These are phyloP conservation scores for Glomus cerebriforme DNA, from an alignment of 192 early-diverging fungal species.

Conservation along the genomic window DNA sequence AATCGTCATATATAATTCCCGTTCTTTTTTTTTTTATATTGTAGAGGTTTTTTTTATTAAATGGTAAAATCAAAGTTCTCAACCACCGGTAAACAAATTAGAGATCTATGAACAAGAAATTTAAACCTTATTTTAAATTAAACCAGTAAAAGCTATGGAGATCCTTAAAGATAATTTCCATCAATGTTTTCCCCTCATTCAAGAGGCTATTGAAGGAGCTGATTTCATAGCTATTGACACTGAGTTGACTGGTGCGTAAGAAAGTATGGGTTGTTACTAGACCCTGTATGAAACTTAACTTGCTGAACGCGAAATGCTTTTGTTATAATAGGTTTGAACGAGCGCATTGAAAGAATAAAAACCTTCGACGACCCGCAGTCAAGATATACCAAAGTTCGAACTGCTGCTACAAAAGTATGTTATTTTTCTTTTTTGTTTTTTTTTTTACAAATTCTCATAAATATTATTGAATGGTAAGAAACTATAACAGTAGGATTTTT, in stretches of 20 bases:
- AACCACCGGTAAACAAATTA: neutral
- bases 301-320: neutral
- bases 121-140: neutral
- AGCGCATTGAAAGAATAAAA: constrained; percentile 34
- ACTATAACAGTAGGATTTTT: neutral
- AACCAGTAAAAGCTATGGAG: constrained; percentile 57
- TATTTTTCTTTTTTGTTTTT: neutral
- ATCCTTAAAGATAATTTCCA: constrained; percentile 66
- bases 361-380: constrained; percentile 35
- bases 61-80: too few relatives aligned
- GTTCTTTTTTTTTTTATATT: too few relatives aligned
- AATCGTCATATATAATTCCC: too few relatives aligned
- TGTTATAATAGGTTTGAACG: constrained; percentile 35
- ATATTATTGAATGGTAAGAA: neutral
- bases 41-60: too few relatives aligned
- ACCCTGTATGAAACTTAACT: neutral
- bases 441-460: neutral
- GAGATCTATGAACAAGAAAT: neutral
- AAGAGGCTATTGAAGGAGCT: constrained; percentile 61
- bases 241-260: constrained; percentile 72
- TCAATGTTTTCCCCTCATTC: constrained; percentile 56
- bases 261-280: neutral
- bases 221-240: constrained; percentile 83
- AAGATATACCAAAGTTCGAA: constrained; percentile 43
- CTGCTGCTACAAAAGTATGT: constrained; percentile 26